Evolutionary conservation across 345 rosid species (phyloP).

Genomic region (Heritiera littoralis): DNA sequence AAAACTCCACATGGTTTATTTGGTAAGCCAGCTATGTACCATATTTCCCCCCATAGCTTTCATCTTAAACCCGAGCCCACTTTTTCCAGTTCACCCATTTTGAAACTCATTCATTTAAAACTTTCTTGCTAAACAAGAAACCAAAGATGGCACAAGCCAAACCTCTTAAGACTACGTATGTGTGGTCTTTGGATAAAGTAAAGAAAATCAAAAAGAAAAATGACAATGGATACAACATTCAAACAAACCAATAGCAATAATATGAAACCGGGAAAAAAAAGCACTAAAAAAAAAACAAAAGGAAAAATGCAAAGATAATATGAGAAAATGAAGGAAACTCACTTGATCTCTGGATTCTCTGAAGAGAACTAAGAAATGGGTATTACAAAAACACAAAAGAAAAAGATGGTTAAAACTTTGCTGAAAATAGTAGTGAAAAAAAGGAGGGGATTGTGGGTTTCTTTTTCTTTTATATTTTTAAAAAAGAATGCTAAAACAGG

Average conservation of each 20-base stretch:
- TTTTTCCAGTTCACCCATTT: background rate
- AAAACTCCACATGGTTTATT: background rate
- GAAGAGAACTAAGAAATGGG: background rate
- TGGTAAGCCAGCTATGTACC: background rate
- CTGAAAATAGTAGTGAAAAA: no score
- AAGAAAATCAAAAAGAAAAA: background rate
- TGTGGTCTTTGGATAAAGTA: background rate
- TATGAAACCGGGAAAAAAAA: background rate
- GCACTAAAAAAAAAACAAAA: background rate
- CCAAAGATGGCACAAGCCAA: background rate
- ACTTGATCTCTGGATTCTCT: background rate
- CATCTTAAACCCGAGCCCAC: background rate
- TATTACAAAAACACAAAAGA: background rate
- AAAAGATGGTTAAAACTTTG: no score
- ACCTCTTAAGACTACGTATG: background rate
- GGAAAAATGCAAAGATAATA: background rate
- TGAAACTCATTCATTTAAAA: background rate
- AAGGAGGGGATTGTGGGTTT: no score
- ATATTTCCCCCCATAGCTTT: background rate
- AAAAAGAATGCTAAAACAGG: no score
- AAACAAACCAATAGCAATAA: background rate
- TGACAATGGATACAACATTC: background rate
- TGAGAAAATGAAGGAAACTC: background rate
- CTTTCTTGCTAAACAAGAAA: slow-evolving; percentile 3
- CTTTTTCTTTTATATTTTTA: no score